These are phyloP conservation scores for Conoideocrella luteorostrata DNA, from an alignment of 2,329 filamentous ascomycete species.

Conservation along the genomic window DNA sequence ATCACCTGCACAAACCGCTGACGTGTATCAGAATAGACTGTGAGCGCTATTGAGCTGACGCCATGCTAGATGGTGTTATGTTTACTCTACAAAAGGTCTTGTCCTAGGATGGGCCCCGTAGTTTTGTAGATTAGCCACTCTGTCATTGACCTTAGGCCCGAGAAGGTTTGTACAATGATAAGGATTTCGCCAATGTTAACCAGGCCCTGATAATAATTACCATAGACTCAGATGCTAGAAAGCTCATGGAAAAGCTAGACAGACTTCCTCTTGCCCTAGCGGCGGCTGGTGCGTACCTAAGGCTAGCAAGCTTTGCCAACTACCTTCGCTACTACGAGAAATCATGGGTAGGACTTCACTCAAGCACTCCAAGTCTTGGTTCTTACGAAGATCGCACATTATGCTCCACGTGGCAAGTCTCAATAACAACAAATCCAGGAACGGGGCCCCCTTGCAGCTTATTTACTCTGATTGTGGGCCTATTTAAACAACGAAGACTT, in stretches of 20 bases:
- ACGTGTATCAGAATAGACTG: no score
- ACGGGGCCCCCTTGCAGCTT: no score
- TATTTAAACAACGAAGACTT: no score
- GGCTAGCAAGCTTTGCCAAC: background rate
- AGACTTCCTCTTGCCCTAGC: background rate
- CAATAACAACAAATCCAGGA: no score
- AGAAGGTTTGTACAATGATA: conserved; percentile 19
- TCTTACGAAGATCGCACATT: no score
- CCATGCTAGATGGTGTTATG: no score
- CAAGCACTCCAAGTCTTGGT: background rate
- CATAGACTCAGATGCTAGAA: background rate
- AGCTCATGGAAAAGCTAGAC: background rate
- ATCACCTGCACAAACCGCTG: no score
- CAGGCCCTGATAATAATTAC: background rate
- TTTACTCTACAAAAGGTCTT: no score
- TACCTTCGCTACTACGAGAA: background rate
- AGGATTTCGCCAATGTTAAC: conserved; percentile 5
- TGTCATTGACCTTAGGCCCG: conserved; percentile 22
- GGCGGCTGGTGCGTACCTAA: background rate
- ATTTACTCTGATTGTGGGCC: no score
- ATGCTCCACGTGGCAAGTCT: background rate
- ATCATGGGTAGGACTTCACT: background rate
- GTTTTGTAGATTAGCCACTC: no score
- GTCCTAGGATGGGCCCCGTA: no score
- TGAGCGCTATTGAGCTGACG: no score